Base-by-base conservation (phyloP, 805 yeast species). In the Candida yuanshanica region DNA sequence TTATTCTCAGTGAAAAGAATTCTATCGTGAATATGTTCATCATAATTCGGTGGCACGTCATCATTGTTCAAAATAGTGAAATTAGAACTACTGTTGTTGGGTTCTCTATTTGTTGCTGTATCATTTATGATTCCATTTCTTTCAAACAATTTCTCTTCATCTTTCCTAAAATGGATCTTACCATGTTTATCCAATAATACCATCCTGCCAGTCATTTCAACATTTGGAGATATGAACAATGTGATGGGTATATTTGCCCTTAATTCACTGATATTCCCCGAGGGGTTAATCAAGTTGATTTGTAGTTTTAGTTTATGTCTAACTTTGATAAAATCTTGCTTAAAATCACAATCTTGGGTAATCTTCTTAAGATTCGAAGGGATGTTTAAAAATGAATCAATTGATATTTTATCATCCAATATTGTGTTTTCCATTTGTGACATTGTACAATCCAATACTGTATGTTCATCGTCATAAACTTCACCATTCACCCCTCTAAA, bases 211-310 rank as follows among this genome's bases (percentile, higher is more conserved):
- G 59, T 49, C 46, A 89, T 72, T 1, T 82, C 71, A 6, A 87
- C 82, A 51, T 82, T 81, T 2, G 97, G 96, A 16, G 81, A 73
- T 13, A 86, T 75, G 60, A 77, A 84, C 17, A 85, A 57, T 24
- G 70, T 71, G 5, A 90, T 71, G 0, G 98, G 97, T 37, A 91
- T 64, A 5, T 91, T 81, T 0, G 96, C 96, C 21, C 95, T 70
- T 40, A 91, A 69, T 61, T 90, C 97, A 9, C 95, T 82, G 4
- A 79, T 79, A 55, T 85, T 93, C 5, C 90, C 90, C 50, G 81
- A 88, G 0, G 83, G 77, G 55, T 84, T 85, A 33, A 75, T 63
- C 49, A 90, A 68, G 7, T 81, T 77, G 37, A 90, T 77, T 17
- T 75, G 80, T 47, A 90, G 77, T 50, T 83, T 78, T 43, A 91